Evolutionary conservation across 2,329 filamentous ascomycete species (phyloP).

Genomic region (Chrysoporthe puriensis): DNA sequence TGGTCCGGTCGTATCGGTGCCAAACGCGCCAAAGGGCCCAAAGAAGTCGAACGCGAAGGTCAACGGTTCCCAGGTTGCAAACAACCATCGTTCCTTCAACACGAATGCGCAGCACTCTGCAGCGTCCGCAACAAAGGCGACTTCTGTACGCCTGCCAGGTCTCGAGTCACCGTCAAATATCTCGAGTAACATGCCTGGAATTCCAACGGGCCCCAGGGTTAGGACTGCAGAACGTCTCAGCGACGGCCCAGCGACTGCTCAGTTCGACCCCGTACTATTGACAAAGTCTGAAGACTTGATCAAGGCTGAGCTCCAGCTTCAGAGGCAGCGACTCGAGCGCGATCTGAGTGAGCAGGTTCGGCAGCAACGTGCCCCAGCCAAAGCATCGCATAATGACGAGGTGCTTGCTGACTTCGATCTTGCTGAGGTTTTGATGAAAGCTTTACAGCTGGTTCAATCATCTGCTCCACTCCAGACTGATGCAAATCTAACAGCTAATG

Average conservation of each 20-base stretch:
- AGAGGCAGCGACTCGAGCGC: constrained; percentile 81
- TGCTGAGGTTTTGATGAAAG: constrained; percentile 72
- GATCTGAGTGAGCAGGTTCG: constrained; percentile 77
- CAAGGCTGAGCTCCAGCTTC: constrained; percentile 78
- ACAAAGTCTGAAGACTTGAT: constrained; percentile 85
- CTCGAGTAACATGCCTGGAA: constrained; percentile 15
- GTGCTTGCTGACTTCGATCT: constrained; percentile 69
- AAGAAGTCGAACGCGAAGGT: constrained; percentile 26
- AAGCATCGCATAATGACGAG: constrained; percentile 50
- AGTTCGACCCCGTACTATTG: constrained; percentile 81
- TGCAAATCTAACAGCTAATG: constrained; percentile 58
- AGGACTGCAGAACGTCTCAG: constrained; percentile 45
- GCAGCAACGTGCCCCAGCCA: constrained; percentile 53
- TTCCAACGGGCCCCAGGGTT: constrained; percentile 30
- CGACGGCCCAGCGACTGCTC: constrained; percentile 54
- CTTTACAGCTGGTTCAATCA: constrained; percentile 71
- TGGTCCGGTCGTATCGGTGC: constrained; percentile 18
- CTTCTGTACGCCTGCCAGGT: constrained; percentile 27
- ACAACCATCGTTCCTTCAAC: constrained; percentile 41
- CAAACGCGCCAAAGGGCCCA: constrained; percentile 24
- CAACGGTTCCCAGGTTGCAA: constrained; percentile 30
- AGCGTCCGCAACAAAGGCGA: constrained; percentile 34
- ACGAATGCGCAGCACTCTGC: constrained; percentile 41
- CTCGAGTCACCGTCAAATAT: constrained; percentile 27
- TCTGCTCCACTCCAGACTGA: constrained; percentile 63